phyloP scores from a whole-genome alignment of 331 rosid species.

The Malus hybrid region DNA sequence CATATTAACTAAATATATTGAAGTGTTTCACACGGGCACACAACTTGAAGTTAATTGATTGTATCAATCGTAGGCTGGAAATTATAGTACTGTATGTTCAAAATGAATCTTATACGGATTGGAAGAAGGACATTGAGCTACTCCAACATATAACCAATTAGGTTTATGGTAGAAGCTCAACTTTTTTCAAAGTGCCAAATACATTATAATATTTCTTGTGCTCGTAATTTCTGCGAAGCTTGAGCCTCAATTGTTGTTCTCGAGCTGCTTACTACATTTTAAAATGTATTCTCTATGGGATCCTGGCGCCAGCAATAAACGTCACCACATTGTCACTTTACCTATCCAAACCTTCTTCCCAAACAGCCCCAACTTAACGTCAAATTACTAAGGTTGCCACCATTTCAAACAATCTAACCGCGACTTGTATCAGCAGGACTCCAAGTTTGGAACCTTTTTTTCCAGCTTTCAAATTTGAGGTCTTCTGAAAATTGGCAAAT shows the following conservation, averaged over 20 bases:
- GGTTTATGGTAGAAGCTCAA: accelerated
- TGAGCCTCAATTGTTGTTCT: constrained; percentile 57
- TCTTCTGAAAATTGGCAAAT: constrained; percentile 12
- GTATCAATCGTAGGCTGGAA: not conserved
- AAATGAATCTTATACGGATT: too few species aligned
- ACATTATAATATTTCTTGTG: constrained; percentile 19
- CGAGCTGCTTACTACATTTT: constrained; percentile 9
- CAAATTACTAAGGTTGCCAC: constrained; percentile 1
- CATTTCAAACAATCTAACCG: constrained; percentile 39
- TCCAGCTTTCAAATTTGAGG: constrained; percentile 9
- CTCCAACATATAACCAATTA: too few species aligned
- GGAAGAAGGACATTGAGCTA: too few species aligned
- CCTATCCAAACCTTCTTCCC: not conserved
- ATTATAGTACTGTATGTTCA: not conserved
- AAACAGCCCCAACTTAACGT: not conserved
- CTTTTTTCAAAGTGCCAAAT: too few species aligned
- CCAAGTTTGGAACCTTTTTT: not conserved
- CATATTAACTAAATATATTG: not conserved
- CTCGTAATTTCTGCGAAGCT: constrained; percentile 41
- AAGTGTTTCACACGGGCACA: not conserved
- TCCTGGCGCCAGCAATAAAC: not conserved
- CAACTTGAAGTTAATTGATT: not conserved
- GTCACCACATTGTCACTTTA: not conserved
- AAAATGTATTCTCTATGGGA: not conserved
- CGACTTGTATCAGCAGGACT: constrained; percentile 1